Evolutionary conservation across 169 alveolate genomes (phyloP), one percentile per base, ranked within the genome.

Genomic region (Plasmodium coatneyi): DNA sequence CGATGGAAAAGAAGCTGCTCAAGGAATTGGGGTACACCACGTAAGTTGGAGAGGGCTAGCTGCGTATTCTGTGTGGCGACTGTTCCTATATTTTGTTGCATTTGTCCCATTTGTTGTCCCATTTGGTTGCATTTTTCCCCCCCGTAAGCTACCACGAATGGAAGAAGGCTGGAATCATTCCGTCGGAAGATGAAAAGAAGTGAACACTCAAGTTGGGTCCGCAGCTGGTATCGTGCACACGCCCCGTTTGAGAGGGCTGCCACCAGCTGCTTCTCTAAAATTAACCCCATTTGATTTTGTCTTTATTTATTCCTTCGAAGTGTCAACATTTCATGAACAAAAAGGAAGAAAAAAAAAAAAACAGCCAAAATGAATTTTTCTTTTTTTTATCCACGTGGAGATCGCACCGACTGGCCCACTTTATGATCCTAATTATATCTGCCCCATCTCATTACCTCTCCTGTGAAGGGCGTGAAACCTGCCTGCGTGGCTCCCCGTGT

Each of bases 101-200:
- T 12, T 12, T 49, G 22, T 4, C 25, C 60, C 60, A 49, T 49
- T 49, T 49, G 0, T 12, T 49, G 22, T 4, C 25, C 60, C 60
- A 49, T 49, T 49, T 49, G 0, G 60, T 49, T 49, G 5, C 49
- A 16, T 25, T 72, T 16, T 41, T 19, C 70, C 80, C 60, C 70
- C 43, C 19, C 32, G 36, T 49, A 74, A 86, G 93, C n/a, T 86
- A 86, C 66, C 70, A 86, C n/a, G 93, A 86, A 74, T 86, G 93
- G 93, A 86, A 86, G 66, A 86, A 76, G 84, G 93, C 93, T 7
- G 93, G 93, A 2, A 86, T 86, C 46, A 5, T 86, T 32, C 93
- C 93, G 10, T 52, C 93, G 41, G 93, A 74, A 1, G 93, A 86
- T 54, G 70, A 86, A 16, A 76, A 52, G 41, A 76, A 86, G 76